A percentile compares a stretch with the other conserved stretches of the same genome.
Conservation (phyloP, 306 rosid genomes). For the apple (Malus domestica) region ASM211411v1 NC_041803.1:51608501-51609000, state of each 20-base stretch:
- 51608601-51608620: neutral
- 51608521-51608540: neutral
- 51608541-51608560: neutral
- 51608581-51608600: no score
- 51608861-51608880: neutral
- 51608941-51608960: neutral
- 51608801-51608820: no score
- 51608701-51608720: no score
- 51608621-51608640: neutral
- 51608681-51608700: no score
- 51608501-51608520: neutral
- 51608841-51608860: no score
- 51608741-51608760: no score
- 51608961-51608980: neutral
- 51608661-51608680: no score
- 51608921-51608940: neutral
- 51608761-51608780: no score
- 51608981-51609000: neutral
- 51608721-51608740: no score
- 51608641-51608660: no score
- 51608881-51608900: neutral
- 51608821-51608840: no score
- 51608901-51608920: neutral
- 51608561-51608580: neutral
- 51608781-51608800: no score